phyloP scores from a whole-genome alignment of 2,329 filamentous ascomycete species.

The Coniella lustricola region DNA sequence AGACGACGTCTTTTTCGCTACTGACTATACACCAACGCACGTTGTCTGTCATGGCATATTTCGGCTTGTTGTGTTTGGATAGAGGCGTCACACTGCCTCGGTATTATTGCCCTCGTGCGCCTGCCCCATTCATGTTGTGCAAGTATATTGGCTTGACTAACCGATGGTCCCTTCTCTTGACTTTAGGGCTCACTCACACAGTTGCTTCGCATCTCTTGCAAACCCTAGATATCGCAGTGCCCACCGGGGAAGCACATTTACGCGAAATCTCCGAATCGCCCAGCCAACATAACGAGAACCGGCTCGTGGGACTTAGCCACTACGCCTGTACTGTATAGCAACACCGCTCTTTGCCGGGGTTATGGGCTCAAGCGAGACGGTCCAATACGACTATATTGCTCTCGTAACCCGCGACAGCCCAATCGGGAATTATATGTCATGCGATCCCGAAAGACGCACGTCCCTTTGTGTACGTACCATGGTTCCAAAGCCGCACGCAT shows the following conservation, averaged over 20 bases:
- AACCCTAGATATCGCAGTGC: too few relatives aligned
- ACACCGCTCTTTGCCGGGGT: not conserved
- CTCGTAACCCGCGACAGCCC: not conserved
- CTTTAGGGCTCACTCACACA: too few relatives aligned
- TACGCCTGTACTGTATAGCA: not conserved
- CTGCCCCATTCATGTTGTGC: too few relatives aligned
- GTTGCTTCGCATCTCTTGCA: too few relatives aligned
- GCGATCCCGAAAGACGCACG: not conserved
- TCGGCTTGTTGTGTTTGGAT: too few relatives aligned
- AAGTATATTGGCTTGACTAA: too few relatives aligned
- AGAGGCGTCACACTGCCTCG: too few relatives aligned
- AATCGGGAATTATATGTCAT: constrained; percentile 12
- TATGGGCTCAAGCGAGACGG: constrained; percentile 10
- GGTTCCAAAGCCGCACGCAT: too few relatives aligned
- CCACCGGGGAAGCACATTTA: too few relatives aligned
- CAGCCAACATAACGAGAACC: constrained; percentile 4
- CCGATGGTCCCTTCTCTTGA: too few relatives aligned
- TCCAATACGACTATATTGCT: constrained; percentile 7
- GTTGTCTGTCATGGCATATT: too few relatives aligned
- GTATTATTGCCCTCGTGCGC: too few relatives aligned
- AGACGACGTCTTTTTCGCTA: not conserved
- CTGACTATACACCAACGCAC: not conserved
- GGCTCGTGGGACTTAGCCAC: constrained; percentile 1
- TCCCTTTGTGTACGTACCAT: not conserved
- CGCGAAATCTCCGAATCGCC: constrained; percentile 12